Percentiles rank a stretch among this genome's conserved stretches.
phyloP scores from a whole-genome alignment of 805 yeast genomes.

The Debaryomyces tyrocola region DNA sequence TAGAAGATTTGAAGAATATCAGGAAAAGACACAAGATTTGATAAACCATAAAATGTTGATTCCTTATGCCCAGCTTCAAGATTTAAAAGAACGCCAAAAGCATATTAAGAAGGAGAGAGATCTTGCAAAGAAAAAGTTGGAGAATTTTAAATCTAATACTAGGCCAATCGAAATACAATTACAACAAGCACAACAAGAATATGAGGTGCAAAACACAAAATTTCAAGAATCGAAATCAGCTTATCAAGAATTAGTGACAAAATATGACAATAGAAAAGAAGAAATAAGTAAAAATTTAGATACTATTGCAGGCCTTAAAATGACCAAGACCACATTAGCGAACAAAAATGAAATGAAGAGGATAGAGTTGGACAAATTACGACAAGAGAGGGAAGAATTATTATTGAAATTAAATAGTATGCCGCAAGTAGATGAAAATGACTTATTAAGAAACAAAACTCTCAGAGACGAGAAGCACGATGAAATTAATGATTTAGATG shows the following conservation, averaged over 20 bases:
- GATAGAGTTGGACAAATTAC: conserved; percentile 6
- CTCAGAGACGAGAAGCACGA: conserved; percentile 20
- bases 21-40: conserved; percentile 42
- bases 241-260: conserved; percentile 2
- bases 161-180: conserved; percentile 21
- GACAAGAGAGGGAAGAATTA: conserved; percentile 10
- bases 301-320: not conserved
- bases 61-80: conserved; percentile 42
- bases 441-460: conserved; percentile 18
- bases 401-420: conserved; percentile 18
- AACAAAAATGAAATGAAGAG: not conserved
- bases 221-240: conserved; percentile 9
- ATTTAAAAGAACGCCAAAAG: conserved; percentile 31
- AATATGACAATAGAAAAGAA: conserved; percentile 6
- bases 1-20: conserved; percentile 43
- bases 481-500: conserved; percentile 14
- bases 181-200: conserved; percentile 1
- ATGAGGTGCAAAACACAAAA: conserved; percentile 2
- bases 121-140: conserved; percentile 32
- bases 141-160: conserved; percentile 20
- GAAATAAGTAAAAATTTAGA: conserved; percentile 12
- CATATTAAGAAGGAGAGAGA: conserved; percentile 35
- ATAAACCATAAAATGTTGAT: conserved; percentile 37
- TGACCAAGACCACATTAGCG: conserved; percentile 1
- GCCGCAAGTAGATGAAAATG: conserved; percentile 30